A percentile compares a stretch with the other conserved stretches of the same genome.
Conservation (phyloP, 1,284 basidiomycete genomes). For the Mycosarcoma mackinlayi region DNA sequence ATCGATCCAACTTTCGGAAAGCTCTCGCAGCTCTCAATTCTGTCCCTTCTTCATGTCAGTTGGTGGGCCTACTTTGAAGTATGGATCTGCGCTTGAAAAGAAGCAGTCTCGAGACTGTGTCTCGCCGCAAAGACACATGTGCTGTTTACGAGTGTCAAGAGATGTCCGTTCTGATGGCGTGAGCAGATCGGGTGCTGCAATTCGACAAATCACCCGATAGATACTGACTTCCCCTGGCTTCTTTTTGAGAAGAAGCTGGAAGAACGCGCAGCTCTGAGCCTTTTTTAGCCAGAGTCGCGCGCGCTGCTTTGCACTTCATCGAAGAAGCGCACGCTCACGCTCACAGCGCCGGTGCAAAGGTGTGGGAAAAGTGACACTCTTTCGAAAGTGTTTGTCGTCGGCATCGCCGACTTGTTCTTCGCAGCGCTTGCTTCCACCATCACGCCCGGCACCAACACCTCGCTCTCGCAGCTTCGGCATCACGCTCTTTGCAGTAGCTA, state of each 20-base stretch:
- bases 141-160: no score
- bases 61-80: no score
- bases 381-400: constrained; percentile 6
- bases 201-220: background rate
- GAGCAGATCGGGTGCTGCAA: no score
- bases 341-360: no score
- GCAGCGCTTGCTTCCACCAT: constrained; percentile 3
- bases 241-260: constrained; percentile 40
- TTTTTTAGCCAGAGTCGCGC: constrained; percentile 1
- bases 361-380: constrained; percentile 31
- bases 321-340: no score
- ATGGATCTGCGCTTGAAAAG: no score
- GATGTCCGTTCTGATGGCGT: no score
- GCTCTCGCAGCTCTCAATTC: no score
- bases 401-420: constrained; percentile 12
- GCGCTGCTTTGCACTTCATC: background rate
- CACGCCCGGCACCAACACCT: background rate
- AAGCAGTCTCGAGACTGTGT: no score
- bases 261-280: constrained; percentile 15
- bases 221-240: background rate
- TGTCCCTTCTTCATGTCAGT: no score
- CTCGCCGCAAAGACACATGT: no score
- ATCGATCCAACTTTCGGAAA: no score
- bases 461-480: background rate
- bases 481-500: background rate